phyloP scores from a whole-genome alignment of 441 rosid genomes.

The Cnidoscolus chayamansa region DNA sequence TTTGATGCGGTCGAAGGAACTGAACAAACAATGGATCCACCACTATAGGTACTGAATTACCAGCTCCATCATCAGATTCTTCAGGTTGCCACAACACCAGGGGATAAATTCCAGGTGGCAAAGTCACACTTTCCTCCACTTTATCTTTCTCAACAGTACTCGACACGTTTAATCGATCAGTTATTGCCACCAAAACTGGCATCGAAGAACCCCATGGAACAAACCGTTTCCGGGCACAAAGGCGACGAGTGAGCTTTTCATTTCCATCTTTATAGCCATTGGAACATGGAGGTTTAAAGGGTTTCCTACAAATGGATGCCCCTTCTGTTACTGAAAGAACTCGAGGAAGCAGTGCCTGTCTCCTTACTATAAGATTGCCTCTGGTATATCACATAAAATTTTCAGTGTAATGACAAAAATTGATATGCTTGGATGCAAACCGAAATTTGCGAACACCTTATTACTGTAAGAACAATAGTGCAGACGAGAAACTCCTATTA shows the following conservation, averaged over 20 bases:
- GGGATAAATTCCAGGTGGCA: conserved; percentile 86
- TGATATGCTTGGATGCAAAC: background rate
- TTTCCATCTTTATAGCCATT: conserved; percentile 54
- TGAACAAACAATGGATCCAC: conserved; percentile 86
- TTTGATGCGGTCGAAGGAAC: conserved; percentile 98
- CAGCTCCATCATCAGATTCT: conserved; percentile 42
- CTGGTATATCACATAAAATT: conserved; percentile 33
- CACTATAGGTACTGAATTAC: conserved; percentile 36
- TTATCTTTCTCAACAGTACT: conserved; percentile 32
- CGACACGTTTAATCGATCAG: conserved; percentile 32
- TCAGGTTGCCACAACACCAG: conserved; percentile 85
- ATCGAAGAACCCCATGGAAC: conserved; percentile 90
- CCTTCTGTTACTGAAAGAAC: conserved; percentile 83
- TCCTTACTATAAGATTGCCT: conserved; percentile 76
- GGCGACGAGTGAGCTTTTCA: conserved; percentile 73
- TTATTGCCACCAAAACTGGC: conserved; percentile 52
- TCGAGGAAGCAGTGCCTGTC: conserved; percentile 83
- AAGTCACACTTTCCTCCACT: conserved; percentile 54
- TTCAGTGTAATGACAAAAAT: background rate
- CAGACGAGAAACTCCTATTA: background rate
- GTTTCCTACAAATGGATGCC: conserved; percentile 87
- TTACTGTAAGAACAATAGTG: background rate
- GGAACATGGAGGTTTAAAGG: conserved; percentile 85
- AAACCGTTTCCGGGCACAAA: conserved; percentile 81
- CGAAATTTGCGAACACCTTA: background rate